Percentiles rank a stretch among this genome's conserved stretches.
phyloP scores from a whole-genome alignment of 805 yeast species.

The Wickerhamiella dianesei region DNA sequence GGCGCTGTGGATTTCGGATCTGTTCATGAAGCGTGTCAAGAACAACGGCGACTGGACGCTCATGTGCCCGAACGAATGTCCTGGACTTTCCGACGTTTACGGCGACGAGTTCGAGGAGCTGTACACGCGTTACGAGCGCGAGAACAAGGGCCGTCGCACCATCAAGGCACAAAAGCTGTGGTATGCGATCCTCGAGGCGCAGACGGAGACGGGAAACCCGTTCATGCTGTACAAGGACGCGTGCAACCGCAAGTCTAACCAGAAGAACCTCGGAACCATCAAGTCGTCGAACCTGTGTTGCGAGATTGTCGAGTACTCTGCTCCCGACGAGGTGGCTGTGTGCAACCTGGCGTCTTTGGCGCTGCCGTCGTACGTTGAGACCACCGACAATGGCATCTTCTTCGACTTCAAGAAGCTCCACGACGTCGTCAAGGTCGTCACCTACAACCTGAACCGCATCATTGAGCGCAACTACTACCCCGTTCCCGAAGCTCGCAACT shows the following conservation, averaged over 20 bases:
- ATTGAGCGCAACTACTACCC: conserved; percentile 85
- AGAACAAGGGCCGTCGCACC: conserved; percentile 48
- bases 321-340: conserved; percentile 88
- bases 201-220: conserved; percentile 94
- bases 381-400: conserved; percentile 34
- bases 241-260: conserved; percentile 77
- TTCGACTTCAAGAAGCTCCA: conserved; percentile 70
- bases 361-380: conserved; percentile 50
- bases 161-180: conserved; percentile 83
- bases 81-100: conserved; percentile 67
- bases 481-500: conserved; percentile 53
- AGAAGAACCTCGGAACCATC: conserved; percentile 81
- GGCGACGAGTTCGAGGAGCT: conserved; percentile 72
- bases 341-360: conserved; percentile 91
- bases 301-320: conserved; percentile 84
- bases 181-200: conserved; percentile 80
- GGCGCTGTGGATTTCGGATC: conserved; percentile 90
- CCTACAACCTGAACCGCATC: conserved; percentile 64
- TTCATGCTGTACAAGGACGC: conserved; percentile 90
- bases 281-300: conserved; percentile 90
- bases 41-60: conserved; percentile 70
- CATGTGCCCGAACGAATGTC: conserved; percentile 80
- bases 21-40: conserved; percentile 86
- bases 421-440: conserved; percentile 58
- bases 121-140: conserved; percentile 58